Conservation (phyloP, 2,329 filamentous ascomycete species). For the Ophiostoma ulmi region DNA sequence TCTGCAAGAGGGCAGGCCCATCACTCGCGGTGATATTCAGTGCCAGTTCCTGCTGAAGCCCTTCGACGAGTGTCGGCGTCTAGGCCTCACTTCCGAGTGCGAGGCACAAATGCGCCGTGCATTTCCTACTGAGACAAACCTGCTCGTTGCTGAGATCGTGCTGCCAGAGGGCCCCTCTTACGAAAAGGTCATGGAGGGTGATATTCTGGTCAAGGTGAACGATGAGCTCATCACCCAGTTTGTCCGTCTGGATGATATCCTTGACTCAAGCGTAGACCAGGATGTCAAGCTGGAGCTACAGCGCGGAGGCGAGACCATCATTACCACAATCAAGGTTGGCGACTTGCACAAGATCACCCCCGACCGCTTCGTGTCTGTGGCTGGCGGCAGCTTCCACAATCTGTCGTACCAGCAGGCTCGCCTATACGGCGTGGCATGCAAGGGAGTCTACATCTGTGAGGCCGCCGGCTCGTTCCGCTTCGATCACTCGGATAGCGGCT, state of each 20-base stretch:
- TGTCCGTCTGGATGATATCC: slow-evolving; percentile 80
- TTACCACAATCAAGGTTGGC: slow-evolving; percentile 77
- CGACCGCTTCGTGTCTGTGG: slow-evolving; percentile 89
- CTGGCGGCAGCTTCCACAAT: slow-evolving; percentile 90
- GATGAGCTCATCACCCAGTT: slow-evolving; percentile 91
- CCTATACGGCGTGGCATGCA: slow-evolving; percentile 84
- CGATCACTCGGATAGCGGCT: slow-evolving; percentile 83
- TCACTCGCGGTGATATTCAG: slow-evolving; percentile 94
- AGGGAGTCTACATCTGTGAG: slow-evolving; percentile 93
- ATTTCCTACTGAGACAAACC: slow-evolving; percentile 90
- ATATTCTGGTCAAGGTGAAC: slow-evolving; percentile 90
- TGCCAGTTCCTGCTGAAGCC: slow-evolving; percentile 96
- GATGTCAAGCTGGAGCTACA: slow-evolving; percentile 79
- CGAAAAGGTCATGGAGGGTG: slow-evolving; percentile 84
- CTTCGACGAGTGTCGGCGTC: slow-evolving; percentile 89
- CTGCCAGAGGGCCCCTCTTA: slow-evolving; percentile 86
- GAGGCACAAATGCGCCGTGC: slow-evolving; percentile 76
- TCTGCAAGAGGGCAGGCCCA: slow-evolving; percentile 67
- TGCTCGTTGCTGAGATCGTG: slow-evolving; percentile 94
- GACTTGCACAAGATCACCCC: slow-evolving; percentile 93
- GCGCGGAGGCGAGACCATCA: slow-evolving; percentile 79
- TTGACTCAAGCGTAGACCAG: slow-evolving; percentile 79
- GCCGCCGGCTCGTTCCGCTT: slow-evolving; percentile 92
- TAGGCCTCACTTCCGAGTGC: slow-evolving; percentile 79
- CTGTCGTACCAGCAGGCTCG: slow-evolving; percentile 97